Conservation (phyloP, 2,329 filamentous ascomycete species). For the Fusarium tjaetaba region DNA sequence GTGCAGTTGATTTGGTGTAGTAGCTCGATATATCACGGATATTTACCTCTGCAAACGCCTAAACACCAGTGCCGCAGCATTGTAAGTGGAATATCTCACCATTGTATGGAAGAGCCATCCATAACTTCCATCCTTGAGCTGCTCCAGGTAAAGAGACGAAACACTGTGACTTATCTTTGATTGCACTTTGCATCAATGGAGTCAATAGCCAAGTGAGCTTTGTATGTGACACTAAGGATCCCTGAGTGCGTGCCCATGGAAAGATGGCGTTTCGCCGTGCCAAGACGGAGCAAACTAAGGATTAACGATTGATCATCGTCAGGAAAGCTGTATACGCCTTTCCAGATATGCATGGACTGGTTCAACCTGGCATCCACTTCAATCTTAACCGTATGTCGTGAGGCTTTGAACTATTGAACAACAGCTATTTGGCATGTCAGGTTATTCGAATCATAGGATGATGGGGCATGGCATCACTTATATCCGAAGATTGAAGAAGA, state of each 20-base stretch:
- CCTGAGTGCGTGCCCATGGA: neutral
- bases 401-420: neutral
- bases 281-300: neutral
- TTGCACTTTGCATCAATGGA: neutral
- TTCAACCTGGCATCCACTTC: neutral
- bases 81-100: neutral
- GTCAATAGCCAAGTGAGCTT: neutral
- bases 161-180: neutral
- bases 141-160: neutral
- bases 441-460: neutral
- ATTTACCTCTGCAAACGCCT: neutral
- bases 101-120: neutral
- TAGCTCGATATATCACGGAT: neutral
- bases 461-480: neutral
- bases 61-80: neutral
- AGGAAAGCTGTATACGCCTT: neutral
- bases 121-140: neutral
- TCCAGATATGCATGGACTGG: neutral
- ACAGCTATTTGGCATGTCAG: neutral
- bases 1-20: neutral
- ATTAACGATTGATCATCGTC: neutral
- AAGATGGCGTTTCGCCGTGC: neutral
- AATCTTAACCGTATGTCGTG: neutral
- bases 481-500: neutral
- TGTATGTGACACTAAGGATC: neutral